Percentiles rank a stretch among this genome's conserved stretches.
Evolutionary conservation across 805 yeast species (phyloP).

Genomic region (Spathaspora hagerdaliae): DNA sequence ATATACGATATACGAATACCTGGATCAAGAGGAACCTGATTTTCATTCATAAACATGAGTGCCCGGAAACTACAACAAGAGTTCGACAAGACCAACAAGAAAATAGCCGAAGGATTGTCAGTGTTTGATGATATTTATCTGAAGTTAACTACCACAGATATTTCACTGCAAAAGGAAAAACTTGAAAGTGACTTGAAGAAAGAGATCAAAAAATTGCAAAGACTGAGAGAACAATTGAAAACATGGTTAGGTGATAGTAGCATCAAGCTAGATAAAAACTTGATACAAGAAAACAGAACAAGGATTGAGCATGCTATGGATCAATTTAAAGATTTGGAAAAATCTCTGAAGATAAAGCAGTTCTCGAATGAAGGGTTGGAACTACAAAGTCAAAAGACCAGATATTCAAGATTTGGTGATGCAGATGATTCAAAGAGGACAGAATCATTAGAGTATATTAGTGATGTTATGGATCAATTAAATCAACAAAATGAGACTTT

Average conservation of each 20-base stretch:
- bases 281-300: constrained; percentile 54
- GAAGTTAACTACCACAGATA: constrained; percentile 75
- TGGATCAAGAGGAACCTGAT: no score
- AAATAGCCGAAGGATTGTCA: constrained; percentile 83
- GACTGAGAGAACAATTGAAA: constrained; percentile 91
- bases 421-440: constrained; percentile 78
- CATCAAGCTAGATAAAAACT: constrained; percentile 63
- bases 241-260: constrained; percentile 91
- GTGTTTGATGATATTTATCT: constrained; percentile 84
- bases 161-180: constrained; percentile 87
- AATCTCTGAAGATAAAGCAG: constrained; percentile 89
- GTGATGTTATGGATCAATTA: constrained; percentile 70
- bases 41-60: constrained; percentile 24
- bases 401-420: constrained; percentile 41
- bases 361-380: constrained; percentile 90
- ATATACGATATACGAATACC: no score
- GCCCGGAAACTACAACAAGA: constrained; percentile 55
- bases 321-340: constrained; percentile 90
- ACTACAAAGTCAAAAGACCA: constrained; percentile 41
- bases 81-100: constrained; percentile 89
- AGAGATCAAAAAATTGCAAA: constrained; percentile 90
- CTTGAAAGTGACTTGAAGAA: constrained; percentile 88
- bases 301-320: constrained; percentile 92
- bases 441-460: constrained; percentile 67
- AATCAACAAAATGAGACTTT: constrained; percentile 75